phyloP scores from a whole-genome alignment of 768 basidiomycete species.

The Boletus patriciae region DNA sequence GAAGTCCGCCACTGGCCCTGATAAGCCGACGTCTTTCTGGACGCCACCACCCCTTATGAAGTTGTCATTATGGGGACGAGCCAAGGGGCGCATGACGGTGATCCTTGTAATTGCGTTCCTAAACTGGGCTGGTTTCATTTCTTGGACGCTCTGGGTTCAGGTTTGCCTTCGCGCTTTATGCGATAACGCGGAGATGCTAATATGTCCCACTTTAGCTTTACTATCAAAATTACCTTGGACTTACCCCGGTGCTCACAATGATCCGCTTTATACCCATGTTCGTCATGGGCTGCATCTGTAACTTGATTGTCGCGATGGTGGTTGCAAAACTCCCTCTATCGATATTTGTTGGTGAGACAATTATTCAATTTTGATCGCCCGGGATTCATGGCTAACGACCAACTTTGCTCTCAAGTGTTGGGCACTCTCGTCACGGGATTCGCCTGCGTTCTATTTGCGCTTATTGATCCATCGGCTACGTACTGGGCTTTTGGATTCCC shows the following conservation, averaged over 20 bases:
- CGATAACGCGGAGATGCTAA: background rate
- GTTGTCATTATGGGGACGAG: constrained; percentile 61
- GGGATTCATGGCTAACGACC: background rate
- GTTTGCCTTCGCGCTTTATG: constrained; percentile 19
- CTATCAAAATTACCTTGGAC: constrained; percentile 63
- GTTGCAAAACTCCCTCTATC: constrained; percentile 56
- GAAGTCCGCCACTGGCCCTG: constrained; percentile 10
- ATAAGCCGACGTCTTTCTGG: constrained; percentile 28
- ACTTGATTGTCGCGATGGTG: constrained; percentile 61
- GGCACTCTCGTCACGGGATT: constrained; percentile 60
- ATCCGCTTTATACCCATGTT: constrained; percentile 72
- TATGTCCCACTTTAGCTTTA: constrained; percentile 47
- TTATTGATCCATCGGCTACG: constrained; percentile 53
- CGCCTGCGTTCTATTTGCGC: constrained; percentile 66
- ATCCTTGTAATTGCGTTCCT: constrained; percentile 64
- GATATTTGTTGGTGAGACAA: constrained; percentile 51
- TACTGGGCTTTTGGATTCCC: constrained; percentile 83
- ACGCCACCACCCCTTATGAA: constrained; percentile 65
- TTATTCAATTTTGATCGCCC: too few relatives aligned
- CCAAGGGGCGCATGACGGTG: constrained; percentile 58
- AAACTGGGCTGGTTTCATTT: constrained; percentile 58
- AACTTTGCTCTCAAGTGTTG: constrained; percentile 30
- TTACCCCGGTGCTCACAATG: constrained; percentile 60
- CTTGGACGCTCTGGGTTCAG: constrained; percentile 54
- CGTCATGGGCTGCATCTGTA: constrained; percentile 61